Conservation (phyloP, 208 protist genomes). For the Leishmania aethiopica region DNA sequence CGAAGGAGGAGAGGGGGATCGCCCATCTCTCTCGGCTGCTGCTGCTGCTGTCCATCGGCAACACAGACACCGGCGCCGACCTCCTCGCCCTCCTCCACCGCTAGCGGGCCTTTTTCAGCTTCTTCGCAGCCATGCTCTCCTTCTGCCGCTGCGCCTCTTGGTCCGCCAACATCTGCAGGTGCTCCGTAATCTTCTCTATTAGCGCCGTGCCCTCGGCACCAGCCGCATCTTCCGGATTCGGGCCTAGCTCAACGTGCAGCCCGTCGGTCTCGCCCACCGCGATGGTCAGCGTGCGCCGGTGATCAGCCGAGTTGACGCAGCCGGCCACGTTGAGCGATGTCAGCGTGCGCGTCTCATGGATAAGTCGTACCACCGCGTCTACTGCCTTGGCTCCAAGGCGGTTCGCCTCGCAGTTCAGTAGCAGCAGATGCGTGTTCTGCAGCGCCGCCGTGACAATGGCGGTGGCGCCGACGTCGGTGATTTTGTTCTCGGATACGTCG, state of each 20-base stretch:
- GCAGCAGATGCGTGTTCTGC: slow-evolving; percentile 60
- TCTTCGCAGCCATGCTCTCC: slow-evolving; percentile 31
- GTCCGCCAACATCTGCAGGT: slow-evolving; percentile 75
- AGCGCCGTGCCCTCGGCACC: slow-evolving; percentile 17
- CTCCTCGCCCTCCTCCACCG: neutral
- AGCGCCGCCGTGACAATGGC: slow-evolving; percentile 57
- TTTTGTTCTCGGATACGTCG: slow-evolving; percentile 68
- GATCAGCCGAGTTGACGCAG: slow-evolving; percentile 58
- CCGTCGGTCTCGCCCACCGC: slow-evolving; percentile 68
- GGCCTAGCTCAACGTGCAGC: slow-evolving; percentile 75
- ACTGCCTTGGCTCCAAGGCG: slow-evolving; percentile 66
- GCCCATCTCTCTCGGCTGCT: neutral
- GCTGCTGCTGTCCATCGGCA: neutral
- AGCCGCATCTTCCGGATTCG: slow-evolving; percentile 36
- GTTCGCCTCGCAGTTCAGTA: slow-evolving; percentile 64
- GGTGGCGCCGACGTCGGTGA: slow-evolving; percentile 65
- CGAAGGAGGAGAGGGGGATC: neutral
- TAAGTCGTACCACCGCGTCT: slow-evolving; percentile 42
- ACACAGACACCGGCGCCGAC: neutral
- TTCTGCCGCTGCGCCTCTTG: slow-evolving; percentile 59
- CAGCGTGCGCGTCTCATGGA: slow-evolving; percentile 61
- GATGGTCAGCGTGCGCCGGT: slow-evolving; percentile 57
- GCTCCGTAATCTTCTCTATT: slow-evolving; percentile 54
- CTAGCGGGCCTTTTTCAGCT: slow-evolving; percentile 27
- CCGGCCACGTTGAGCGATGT: slow-evolving; percentile 76